Conservation (phyloP, 176 grass and related monocot genomes). For the Aechmea fasciata region DNA sequence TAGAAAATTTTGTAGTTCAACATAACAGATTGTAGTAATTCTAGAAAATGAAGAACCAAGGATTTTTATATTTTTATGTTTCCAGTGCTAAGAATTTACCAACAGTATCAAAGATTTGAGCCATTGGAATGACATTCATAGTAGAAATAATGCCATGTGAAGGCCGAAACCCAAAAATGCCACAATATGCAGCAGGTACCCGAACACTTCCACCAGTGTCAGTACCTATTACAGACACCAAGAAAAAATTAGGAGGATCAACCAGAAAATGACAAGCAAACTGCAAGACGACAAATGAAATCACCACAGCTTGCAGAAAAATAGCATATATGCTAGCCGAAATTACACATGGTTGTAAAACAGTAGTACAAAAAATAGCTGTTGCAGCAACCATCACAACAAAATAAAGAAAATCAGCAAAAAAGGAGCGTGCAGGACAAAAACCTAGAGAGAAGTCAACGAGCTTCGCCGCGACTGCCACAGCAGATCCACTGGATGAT, state of each 20-base stretch:
- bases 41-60: background rate
- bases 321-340: background rate
- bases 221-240: slow-evolving; percentile 36
- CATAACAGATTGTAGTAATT: background rate
- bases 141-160: slow-evolving; percentile 57
- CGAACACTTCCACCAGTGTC: slow-evolving; percentile 85
- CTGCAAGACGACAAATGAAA: background rate
- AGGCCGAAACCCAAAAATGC: slow-evolving; percentile 71
- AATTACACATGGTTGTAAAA: background rate
- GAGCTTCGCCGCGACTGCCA: slow-evolving; percentile 58
- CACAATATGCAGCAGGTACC: slow-evolving; percentile 80
- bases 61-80: background rate
- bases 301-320: background rate
- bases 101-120: slow-evolving; percentile 78
- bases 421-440: background rate
- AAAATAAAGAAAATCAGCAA: too few relatives aligned
- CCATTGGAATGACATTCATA: slow-evolving; percentile 52
- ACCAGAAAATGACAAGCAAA: slow-evolving; percentile 5
- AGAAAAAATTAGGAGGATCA: background rate
- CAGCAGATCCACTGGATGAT: slow-evolving; percentile 85
- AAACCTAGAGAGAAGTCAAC: slow-evolving; percentile 68
- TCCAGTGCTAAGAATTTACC: slow-evolving; percentile 30
- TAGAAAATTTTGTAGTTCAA: too few relatives aligned
- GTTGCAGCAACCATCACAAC: too few relatives aligned
- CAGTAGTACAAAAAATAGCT: too few relatives aligned